These are phyloP conservation scores for Naegleria gruberi DNA, from an alignment of 208 protist genomes.

Conservation along the genomic window DNA sequence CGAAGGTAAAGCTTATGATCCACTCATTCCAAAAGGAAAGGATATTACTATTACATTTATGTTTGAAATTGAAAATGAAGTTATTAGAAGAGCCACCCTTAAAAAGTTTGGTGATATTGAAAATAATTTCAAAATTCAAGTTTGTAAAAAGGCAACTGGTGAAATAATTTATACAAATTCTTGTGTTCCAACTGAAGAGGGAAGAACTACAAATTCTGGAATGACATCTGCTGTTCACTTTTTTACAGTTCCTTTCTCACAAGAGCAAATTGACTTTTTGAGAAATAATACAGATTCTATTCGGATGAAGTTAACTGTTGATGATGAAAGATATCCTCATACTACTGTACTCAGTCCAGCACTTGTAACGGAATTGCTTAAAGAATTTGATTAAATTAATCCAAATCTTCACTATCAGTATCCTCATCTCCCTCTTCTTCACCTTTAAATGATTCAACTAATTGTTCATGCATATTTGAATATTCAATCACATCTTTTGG, in stretches of 20 bases:
- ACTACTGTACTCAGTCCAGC: not conserved
- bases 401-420: not conserved
- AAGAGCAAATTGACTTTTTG: not conserved
- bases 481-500: not conserved
- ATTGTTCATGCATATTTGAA: not conserved
- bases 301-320: not conserved
- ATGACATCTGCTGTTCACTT: not conserved
- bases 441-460: not conserved
- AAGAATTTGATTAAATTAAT: not conserved
- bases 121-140: not conserved
- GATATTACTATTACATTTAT: not conserved
- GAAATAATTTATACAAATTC: not conserved
- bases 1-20: not conserved
- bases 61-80: constrained; percentile 7
- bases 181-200: not conserved
- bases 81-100: not conserved
- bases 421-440: not conserved
- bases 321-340: not conserved
- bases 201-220: not conserved
- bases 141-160: not conserved
- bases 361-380: not conserved
- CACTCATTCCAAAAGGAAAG: constrained; percentile 2
- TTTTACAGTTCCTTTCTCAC: not conserved
- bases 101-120: not conserved
- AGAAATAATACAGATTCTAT: not conserved